These are phyloP conservation scores for Amphichorda felina DNA, from an alignment of 2,329 filamentous ascomycete species.

Conservation along the genomic window DNA sequence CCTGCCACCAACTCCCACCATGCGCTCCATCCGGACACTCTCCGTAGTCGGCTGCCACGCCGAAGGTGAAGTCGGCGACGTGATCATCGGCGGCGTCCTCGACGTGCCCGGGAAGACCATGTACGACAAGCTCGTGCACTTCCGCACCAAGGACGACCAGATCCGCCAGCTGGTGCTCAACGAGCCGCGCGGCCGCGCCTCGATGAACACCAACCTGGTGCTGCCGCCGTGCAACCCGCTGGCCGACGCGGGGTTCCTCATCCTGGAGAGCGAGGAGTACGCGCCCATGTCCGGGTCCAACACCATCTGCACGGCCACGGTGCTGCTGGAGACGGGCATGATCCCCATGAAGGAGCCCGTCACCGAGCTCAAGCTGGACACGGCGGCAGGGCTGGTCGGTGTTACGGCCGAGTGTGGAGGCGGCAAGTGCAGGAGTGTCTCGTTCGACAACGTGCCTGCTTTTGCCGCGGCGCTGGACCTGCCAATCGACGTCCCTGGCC, in stretches of 20 bases:
- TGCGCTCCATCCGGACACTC: neutral
- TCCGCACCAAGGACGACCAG: conserved; percentile 24
- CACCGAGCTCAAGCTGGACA: conserved; percentile 27
- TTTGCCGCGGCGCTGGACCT: conserved; percentile 28
- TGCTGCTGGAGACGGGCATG: conserved; percentile 34
- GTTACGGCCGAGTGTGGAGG: conserved; percentile 26
- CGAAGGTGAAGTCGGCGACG: conserved; percentile 32
- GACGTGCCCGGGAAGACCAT: conserved; percentile 30
- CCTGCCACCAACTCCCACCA: too few relatives aligned
- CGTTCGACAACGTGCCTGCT: conserved; percentile 30
- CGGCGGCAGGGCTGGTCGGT: conserved; percentile 27
- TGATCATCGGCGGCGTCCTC: conserved; percentile 32
- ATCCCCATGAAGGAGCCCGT: conserved; percentile 29
- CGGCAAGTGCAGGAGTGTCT: conserved; percentile 29
- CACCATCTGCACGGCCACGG: conserved; percentile 28
- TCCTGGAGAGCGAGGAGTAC: conserved; percentile 33
- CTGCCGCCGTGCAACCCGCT: conserved; percentile 28
- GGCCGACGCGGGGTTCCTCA: conserved; percentile 31
- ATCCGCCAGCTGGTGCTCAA: conserved; percentile 29
- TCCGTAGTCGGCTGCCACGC: neutral
- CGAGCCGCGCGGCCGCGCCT: conserved; percentile 30
- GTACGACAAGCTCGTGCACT: conserved; percentile 33
- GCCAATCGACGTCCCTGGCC: conserved; percentile 23
- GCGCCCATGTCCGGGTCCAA: conserved; percentile 27
- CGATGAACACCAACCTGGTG: conserved; percentile 26